Base-by-base conservation (phyloP, 768 basidiomycete genomes). In the Mycena haematopus region DNA sequence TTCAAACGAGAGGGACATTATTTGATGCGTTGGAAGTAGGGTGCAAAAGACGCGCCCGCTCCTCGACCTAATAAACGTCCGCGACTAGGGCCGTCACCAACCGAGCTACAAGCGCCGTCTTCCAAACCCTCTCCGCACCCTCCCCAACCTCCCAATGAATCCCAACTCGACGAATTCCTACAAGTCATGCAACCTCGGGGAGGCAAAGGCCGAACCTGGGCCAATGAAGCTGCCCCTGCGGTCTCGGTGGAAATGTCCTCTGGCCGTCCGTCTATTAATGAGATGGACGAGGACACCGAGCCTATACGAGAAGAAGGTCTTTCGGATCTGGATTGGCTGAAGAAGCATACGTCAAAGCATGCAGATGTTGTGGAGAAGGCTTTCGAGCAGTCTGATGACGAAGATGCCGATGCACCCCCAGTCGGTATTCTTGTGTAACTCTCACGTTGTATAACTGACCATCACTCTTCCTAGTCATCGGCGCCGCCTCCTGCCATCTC, bases 261-360 rank as follows among this genome's bases (percentile, higher is more conserved):
- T 31, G 54, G 52, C 5, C 49, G 51, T 35, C 44, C 58, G 11
- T 66, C 65, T 44, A 49, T 62, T 22, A 60, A 71, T 56, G 69
- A 66, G 67, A 65, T 65, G 61, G 38, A 70, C 56, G 53, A 27
- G 27, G 75, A 68, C 2, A 70, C 70, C 1, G 65, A 64, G 7
- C 68, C 68, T 24, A 57, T 56, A 7, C 71, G 69, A 17, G 77
- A 75, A 42, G 80, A 77, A 49, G 75, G 74, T 8, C 68, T 90
- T 7, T 88, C 88, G 1, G 91, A 93, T 70, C 65, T 88, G 61
- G 90, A 92, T 42, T 93, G 91, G 91, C 83, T 92, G 84, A 82
- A 79, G 70, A 81, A 80, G 33, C 85, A 83, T 50, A 91, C 86
- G 82, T 82, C 79, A 52, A 73, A 80, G 22, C 77, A 77, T 9